Percentiles rank a stretch among this genome's conserved stretches.
Evolutionary conservation across 129 eudicot genomes (phyloP).

Genomic region (Heracleum sosnowskyi): DNA sequence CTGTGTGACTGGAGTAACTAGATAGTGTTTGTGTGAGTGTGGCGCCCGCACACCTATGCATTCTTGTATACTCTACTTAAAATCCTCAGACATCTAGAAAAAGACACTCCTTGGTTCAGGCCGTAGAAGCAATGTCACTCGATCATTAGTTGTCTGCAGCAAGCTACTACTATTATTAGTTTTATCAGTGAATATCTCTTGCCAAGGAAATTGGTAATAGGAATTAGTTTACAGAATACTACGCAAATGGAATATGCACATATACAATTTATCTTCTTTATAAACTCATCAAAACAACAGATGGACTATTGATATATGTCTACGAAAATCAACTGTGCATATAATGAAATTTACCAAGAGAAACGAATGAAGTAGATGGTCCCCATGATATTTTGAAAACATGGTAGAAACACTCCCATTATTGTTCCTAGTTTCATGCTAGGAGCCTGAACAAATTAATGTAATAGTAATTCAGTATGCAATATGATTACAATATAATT

Average conservation of each 20-base stretch:
- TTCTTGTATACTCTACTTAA: background rate
- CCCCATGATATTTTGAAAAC: conserved; percentile 93
- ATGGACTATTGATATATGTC: background rate
- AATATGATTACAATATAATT: background rate
- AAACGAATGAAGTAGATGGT: conserved; percentile 91
- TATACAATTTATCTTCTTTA: background rate
- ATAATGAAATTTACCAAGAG: conserved; percentile 59
- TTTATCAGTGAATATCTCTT: conserved; percentile 4
- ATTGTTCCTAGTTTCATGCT: conserved; percentile 69
- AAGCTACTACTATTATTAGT: background rate
- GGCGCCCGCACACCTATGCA: background rate
- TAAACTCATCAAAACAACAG: background rate
- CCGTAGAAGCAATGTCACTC: too few species aligned
- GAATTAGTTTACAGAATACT: background rate
- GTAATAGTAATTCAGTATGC: background rate
- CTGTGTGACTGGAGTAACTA: background rate
- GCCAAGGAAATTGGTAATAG: background rate
- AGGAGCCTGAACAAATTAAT: conserved; percentile 35
- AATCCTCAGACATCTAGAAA: background rate
- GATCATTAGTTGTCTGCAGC: too few species aligned
- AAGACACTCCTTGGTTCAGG: too few species aligned
- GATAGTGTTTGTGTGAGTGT: background rate
- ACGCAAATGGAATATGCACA: background rate
- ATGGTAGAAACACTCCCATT: conserved; percentile 98
- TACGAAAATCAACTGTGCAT: background rate